Conservation (phyloP, 192 early-diverging fungal genomes). For the Coemansia sp. region DNA sequence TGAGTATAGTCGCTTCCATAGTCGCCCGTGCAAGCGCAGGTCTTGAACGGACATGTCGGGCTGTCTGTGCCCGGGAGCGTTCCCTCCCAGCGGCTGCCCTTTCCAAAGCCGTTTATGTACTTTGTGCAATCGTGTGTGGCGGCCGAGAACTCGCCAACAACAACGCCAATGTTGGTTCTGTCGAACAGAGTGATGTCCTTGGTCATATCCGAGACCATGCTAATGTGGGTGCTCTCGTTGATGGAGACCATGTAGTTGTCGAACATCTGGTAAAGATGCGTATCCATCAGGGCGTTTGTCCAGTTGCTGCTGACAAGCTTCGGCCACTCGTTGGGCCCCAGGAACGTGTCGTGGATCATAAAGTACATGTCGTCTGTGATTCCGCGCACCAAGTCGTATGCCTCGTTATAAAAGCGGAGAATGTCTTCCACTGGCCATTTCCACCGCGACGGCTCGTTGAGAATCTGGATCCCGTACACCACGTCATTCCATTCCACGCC, state of each 20-base stretch:
- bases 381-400: slow-evolving; percentile 42
- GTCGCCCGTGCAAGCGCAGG: slow-evolving; percentile 60
- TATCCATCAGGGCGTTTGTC: slow-evolving; percentile 54
- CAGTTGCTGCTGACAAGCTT: slow-evolving; percentile 41
- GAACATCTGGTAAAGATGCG: slow-evolving; percentile 60
- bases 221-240: slow-evolving; percentile 42
- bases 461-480: slow-evolving; percentile 49
- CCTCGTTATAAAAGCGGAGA: slow-evolving; percentile 54
- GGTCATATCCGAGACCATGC: slow-evolving; percentile 37
- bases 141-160: slow-evolving; percentile 74
- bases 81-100: slow-evolving; percentile 67
- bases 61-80: slow-evolving; percentile 41
- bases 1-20: slow-evolving; percentile 50
- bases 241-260: slow-evolving; percentile 46
- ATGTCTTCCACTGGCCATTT: slow-evolving; percentile 42
- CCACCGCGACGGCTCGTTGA: slow-evolving; percentile 56
- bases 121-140: slow-evolving; percentile 76
- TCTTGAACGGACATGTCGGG: slow-evolving; percentile 47
- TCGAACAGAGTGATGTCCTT: slow-evolving; percentile 43
- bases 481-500: slow-evolving; percentile 55
- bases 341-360: slow-evolving; percentile 57
- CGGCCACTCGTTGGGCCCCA: slow-evolving; percentile 50
- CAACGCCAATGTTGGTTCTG: slow-evolving; percentile 57
- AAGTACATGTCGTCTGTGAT: slow-evolving; percentile 31
- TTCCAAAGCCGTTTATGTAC: slow-evolving; percentile 69